Percentiles rank a stretch among this genome's conserved stretches.
Conservation (phyloP, 1,139 yeast species). For the Saccharomyces hybrid region DNA sequence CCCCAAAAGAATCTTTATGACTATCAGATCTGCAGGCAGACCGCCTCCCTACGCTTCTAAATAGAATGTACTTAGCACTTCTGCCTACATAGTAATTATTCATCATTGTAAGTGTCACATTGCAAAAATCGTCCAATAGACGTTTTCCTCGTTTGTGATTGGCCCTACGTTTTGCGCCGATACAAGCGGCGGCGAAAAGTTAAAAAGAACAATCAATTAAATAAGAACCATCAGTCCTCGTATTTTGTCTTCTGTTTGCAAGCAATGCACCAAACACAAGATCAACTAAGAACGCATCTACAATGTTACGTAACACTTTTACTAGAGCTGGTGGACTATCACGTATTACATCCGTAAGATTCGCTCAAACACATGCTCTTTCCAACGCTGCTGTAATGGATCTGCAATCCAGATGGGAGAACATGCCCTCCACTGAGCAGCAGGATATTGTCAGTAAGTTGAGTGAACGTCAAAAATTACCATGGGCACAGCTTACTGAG, state of each 20-base stretch:
- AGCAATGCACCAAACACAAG: neutral
- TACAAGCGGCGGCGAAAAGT: conserved; percentile 1
- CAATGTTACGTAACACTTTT: conserved; percentile 13
- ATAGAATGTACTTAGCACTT: neutral
- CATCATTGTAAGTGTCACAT: neutral
- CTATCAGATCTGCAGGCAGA: neutral
- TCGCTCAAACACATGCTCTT: conserved; percentile 49
- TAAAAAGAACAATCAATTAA: neutral
- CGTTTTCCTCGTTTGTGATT: neutral
- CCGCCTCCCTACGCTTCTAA: neutral
- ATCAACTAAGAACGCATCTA: neutral
- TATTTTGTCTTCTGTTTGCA: neutral
- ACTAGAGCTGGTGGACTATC: conserved; percentile 16
- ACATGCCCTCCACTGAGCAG: conserved; percentile 81
- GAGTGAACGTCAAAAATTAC: conserved; percentile 84
- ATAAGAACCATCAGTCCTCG: neutral
- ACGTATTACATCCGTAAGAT: conserved; percentile 33
- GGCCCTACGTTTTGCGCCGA: neutral
- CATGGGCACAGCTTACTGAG: conserved; percentile 81
- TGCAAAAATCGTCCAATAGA: neutral
- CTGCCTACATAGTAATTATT: neutral
- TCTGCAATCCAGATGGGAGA: conserved; percentile 87
- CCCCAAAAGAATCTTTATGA: neutral
- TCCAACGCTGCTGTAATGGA: conserved; percentile 86
- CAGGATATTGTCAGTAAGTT: conserved; percentile 76